Percentiles rank a stretch among this genome's conserved stretches.
These are phyloP conservation scores for Ustilago hordei DNA, from an alignment of 1,284 basidiomycete genomes.

Conservation along the genomic window DNA sequence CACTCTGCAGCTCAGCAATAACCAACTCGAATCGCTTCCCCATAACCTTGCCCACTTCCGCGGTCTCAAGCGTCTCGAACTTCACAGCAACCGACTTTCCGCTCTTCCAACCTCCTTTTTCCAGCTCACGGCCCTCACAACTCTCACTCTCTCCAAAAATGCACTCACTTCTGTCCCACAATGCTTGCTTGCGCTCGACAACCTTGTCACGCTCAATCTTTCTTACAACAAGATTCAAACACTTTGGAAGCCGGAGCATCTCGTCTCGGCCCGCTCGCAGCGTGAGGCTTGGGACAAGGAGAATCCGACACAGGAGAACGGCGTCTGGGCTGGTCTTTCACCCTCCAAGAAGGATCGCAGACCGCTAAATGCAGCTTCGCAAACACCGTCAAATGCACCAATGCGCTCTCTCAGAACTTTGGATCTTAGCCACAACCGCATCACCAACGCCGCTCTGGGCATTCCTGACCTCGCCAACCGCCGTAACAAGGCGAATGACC, in stretches of 20 bases:
- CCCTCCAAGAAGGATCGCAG: constrained; percentile 45
- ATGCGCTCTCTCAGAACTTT: constrained; percentile 50
- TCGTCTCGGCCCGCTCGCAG: constrained; percentile 29
- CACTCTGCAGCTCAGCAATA: constrained; percentile 53
- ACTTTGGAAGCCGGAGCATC: constrained; percentile 52
- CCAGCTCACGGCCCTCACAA: constrained; percentile 55
- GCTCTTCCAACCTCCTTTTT: constrained; percentile 46
- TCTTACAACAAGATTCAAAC: constrained; percentile 58
- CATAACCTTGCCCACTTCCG: constrained; percentile 54
- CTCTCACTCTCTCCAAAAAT: constrained; percentile 58
- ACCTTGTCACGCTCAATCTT: constrained; percentile 60
- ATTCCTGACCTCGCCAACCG: constrained; percentile 35
- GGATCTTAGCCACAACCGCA: constrained; percentile 57
- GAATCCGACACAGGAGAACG: constrained; percentile 42
- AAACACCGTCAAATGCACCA: constrained; percentile 14
- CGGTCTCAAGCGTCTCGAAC: constrained; percentile 56
- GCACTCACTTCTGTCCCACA: constrained; percentile 49
- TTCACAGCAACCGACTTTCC: constrained; percentile 59
- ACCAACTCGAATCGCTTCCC: constrained; percentile 49
- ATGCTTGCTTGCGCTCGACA: constrained; percentile 53
- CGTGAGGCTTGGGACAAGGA: constrained; percentile 49
- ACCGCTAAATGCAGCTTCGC: constrained; percentile 3
- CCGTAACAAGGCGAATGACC: constrained; percentile 21
- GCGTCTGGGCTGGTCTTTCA: constrained; percentile 57
- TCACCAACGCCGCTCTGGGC: constrained; percentile 52